A percentile compares a stretch with the other conserved stretches of the same genome.
phyloP scores from a whole-genome alignment of 805 yeast genomes.

The Yarrowia hollandica region DNA sequence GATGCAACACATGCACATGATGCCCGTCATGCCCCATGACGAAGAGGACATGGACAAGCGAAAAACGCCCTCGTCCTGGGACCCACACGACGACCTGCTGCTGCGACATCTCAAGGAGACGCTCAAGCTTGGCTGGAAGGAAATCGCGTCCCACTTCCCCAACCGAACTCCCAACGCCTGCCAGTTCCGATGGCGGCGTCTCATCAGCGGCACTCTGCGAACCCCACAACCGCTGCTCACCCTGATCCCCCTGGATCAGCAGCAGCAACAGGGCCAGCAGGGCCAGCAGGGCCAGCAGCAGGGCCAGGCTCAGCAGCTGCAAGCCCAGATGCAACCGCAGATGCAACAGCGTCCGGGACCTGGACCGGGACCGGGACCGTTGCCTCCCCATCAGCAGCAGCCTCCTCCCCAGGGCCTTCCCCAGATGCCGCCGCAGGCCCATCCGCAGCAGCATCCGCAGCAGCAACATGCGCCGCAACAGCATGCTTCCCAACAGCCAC shows the following conservation, averaged over 20 bases:
- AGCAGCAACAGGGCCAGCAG: constrained; percentile 16
- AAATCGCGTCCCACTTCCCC: constrained; percentile 73
- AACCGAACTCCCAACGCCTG: constrained; percentile 87
- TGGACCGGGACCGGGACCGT: too few relatives aligned
- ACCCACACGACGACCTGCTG: constrained; percentile 70
- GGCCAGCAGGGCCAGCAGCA: constrained; percentile 31
- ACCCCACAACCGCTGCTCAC: constrained; percentile 29
- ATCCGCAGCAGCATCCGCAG: not conserved
- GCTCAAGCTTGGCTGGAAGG: constrained; percentile 86
- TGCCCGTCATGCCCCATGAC: constrained; percentile 25
- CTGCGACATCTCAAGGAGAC: constrained; percentile 77
- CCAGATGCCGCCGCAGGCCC: constrained; percentile 27
- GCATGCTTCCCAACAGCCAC: not conserved
- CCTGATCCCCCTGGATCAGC: constrained; percentile 22
- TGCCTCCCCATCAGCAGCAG: not conserved
- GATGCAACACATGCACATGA: constrained; percentile 28
- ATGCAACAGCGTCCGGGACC: too few relatives aligned
- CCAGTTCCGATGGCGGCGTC: constrained; percentile 84
- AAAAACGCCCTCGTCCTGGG: constrained; percentile 66
- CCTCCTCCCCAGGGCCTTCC: constrained; percentile 24
- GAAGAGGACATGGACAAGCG: constrained; percentile 28
- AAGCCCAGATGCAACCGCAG: constrained; percentile 18
- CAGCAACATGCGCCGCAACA: not conserved
- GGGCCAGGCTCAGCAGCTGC: not conserved
- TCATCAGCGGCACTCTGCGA: constrained; percentile 49